Evolutionary conservation across 306 rosid species (phyloP), one percentile per base, ranked within the genome.

Genomic region (Amphicarpaea edgeworthii): DNA sequence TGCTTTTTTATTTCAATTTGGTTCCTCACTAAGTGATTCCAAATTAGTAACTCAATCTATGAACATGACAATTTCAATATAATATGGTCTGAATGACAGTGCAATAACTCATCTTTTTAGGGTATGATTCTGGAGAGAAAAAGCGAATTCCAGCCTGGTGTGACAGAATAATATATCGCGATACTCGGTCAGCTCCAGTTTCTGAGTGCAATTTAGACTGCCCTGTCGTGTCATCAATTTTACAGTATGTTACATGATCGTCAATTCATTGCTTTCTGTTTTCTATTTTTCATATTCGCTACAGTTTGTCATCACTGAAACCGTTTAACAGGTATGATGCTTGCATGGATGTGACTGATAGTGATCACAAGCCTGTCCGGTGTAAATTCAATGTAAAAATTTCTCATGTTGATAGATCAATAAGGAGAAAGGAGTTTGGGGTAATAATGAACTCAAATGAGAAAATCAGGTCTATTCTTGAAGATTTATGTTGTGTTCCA

Each of bases 131-230:
- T 72, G 99, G 99, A 30, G 99, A 92, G 93, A 96, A 96, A 87
- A 96, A 93, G 78, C 88, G 98, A 32, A 96, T 96, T 74, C 99
- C 99, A 51, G 99, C 99, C 19, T 96, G 99, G 99, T 96, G 99
- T 74, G 99, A 96, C 82, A 82, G 99, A 83, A 82, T 96, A 80
- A 96, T 96, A 84, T 96, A 96, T 80, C 99, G 98, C 15, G 99
- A 96, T 83, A 96, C 81, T 72, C 90, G 98, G 8, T 43, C 90
- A 17, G 45, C 82, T 75, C 34, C 89, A 40, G 91, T 61, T 71
- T 80, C 87, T 1, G 92, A 90, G 7, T 89, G 96, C 84, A 87
- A 71, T 81, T 88, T 96, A 81, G 88, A 90, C 71, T 93, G 97
- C 79, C 98, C 99, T 82, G 90, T 90, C 20, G 93, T 90, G 45